Percentiles rank a stretch among this genome's conserved stretches.
These are phyloP conservation scores for Candida ortonii DNA, from an alignment of 805 yeast genomes.

Conservation along the genomic window DNA sequence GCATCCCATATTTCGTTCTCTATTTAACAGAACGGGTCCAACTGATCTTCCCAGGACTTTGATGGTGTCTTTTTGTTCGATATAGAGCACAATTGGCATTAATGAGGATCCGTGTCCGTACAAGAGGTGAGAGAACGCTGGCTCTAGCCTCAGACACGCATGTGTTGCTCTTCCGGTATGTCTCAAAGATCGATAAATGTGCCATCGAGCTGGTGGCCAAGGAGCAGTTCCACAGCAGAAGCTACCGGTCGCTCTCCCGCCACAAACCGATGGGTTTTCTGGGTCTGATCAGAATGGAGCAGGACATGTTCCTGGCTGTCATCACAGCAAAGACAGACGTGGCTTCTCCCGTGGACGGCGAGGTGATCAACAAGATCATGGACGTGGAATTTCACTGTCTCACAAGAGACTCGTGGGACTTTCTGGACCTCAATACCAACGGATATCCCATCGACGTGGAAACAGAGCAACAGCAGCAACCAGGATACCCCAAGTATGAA, in stretches of 20 bases:
- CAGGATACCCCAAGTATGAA: constrained; percentile 28
- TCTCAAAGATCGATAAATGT: constrained; percentile 37
- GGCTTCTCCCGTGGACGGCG: constrained; percentile 78
- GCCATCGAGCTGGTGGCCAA: constrained; percentile 48
- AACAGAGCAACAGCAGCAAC: constrained; percentile 25
- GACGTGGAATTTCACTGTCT: constrained; percentile 87
- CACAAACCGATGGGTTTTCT: constrained; percentile 63
- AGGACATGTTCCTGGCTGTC: constrained; percentile 69
- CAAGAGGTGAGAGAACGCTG: constrained; percentile 37
- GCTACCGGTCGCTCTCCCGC: constrained; percentile 42
- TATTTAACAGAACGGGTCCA: not conserved
- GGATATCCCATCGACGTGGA: constrained; percentile 59
- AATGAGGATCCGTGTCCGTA: constrained; percentile 38
- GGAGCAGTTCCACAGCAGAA: constrained; percentile 35
- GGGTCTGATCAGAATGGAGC: constrained; percentile 72
- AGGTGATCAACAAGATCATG: constrained; percentile 73
- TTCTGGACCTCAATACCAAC: constrained; percentile 59
- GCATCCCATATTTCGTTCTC: constrained; percentile 1
- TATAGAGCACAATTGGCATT: not conserved
- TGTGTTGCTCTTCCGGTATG: constrained; percentile 45
- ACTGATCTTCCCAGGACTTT: not conserved
- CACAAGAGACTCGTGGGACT: constrained; percentile 76
- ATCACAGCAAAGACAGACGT: constrained; percentile 75
- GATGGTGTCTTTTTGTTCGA: not conserved
- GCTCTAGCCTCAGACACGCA: constrained; percentile 42